Percentiles rank a stretch among this genome's conserved stretches.
phyloP scores from a whole-genome alignment of 306 rosid genomes.

The Rosa rugosa region DNA sequence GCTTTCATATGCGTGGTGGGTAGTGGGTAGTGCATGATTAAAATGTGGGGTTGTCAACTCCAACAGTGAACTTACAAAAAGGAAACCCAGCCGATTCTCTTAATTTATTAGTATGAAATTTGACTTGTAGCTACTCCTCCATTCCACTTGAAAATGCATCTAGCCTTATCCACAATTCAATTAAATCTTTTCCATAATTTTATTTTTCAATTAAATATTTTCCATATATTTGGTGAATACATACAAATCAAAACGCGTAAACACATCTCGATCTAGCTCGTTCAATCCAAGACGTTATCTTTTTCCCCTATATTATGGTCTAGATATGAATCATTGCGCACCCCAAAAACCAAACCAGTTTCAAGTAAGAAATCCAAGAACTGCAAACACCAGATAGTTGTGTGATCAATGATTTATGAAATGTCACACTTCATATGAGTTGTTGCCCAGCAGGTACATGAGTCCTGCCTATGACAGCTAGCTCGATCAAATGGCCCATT shows the following conservation, averaged over 20 bases:
- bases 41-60: not conserved
- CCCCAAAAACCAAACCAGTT: constrained; percentile 1
- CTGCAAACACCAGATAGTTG: not conserved
- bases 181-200: not conserved
- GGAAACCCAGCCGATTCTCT: constrained; percentile 1
- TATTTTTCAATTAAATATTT: not conserved
- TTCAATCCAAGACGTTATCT: not conserved
- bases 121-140: not conserved
- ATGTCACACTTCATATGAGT: constrained; percentile 22
- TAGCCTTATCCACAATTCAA: not conserved
- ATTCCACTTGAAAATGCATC: not conserved
- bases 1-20: not conserved
- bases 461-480: constrained; percentile 26
- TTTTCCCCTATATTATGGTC: not conserved
- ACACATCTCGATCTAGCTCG: not conserved
- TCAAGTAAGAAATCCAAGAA: not conserved
- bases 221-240: not conserved
- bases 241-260: not conserved
- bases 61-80: not conserved
- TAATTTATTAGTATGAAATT: not conserved
- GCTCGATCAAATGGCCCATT: constrained; percentile 18
- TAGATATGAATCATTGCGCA: constrained; percentile 18
- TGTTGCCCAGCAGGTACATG: constrained; percentile 21
- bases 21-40: not conserved
- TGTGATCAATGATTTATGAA: constrained; percentile 6